Conservation (phyloP, 1,284 basidiomycete genomes). For the Grifola frondosa region DNA sequence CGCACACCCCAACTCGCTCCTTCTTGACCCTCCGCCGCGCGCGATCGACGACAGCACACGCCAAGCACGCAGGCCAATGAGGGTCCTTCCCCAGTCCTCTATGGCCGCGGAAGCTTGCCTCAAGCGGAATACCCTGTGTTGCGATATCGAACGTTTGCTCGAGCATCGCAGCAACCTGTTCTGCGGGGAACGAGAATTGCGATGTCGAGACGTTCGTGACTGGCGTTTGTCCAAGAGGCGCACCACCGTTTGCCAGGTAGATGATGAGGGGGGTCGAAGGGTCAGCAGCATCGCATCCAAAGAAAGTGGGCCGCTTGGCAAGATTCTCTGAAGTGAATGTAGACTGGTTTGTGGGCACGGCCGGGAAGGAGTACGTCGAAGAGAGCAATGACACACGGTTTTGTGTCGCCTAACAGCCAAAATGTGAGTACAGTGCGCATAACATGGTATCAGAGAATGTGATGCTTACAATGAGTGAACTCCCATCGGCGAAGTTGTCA, state of each 20-base stretch:
- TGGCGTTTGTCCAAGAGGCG: constrained; percentile 39
- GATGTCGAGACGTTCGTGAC: constrained; percentile 42
- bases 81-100: constrained; percentile 28
- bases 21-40: constrained; percentile 30
- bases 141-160: constrained; percentile 42
- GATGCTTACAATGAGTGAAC: constrained; percentile 39
- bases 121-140: constrained; percentile 38
- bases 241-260: constrained; percentile 40
- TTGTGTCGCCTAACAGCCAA: constrained; percentile 36
- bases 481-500: constrained; percentile 39
- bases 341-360: constrained; percentile 32
- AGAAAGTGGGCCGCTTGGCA: constrained; percentile 42
- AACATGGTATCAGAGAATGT: not conserved
- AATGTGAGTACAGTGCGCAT: no score
- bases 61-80: constrained; percentile 44
- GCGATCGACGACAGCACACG: constrained; percentile 45
- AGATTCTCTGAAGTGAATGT: constrained; percentile 38
- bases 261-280: constrained; percentile 28
- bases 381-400: constrained; percentile 39
- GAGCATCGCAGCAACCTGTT: constrained; percentile 40
- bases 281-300: constrained; percentile 36
- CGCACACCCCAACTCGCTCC: constrained; percentile 38
- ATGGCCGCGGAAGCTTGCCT: not conserved
- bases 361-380: constrained; percentile 41
- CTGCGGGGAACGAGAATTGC: constrained; percentile 32